Base-by-base conservation (phyloP, 768 basidiomycete genomes). In the Lyophyllum decastes region DNA sequence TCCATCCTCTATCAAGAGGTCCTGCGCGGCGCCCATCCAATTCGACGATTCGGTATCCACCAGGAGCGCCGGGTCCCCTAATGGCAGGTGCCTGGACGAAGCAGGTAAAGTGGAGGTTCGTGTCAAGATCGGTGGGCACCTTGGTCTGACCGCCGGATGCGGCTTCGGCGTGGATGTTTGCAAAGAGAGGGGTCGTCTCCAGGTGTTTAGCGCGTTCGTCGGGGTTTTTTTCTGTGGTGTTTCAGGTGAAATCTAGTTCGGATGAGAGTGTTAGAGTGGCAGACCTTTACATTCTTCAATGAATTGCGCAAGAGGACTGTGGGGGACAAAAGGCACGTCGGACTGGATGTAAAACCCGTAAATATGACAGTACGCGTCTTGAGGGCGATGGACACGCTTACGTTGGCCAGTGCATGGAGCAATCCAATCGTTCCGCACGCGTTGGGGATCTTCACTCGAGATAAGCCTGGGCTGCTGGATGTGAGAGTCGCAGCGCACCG, bases 361-460 rank as follows among this genome's bases (percentile, higher is more conserved):
- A 33, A 10, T n/a, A 45, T 14, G 2, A 41, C 52, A 27, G 1
- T 6, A 6, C 30, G 21, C 34, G 21, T 38, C n/a, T n/a, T 38
- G n/a, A 25, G 8, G 8, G 34, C 12, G 47, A 11, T 21, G 24
- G 48, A 5, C 26, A 57, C 16, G 69, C 83, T 61, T 58, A 94
- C 89, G 68, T 98, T 97, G 21, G 85, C 83, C 44, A 97, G 73
- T 10, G 92, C 84, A 64, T 95, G 94, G 6, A 95, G 78, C 17
- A 95, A 78, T 0, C 87, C 93, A 69, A 95, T 94, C 0, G 93
- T 94, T 3, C 94, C 94, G 66, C 93, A 94, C 0, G 93, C 92
- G 64, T 94, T 94, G 4, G 78, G 70, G 55, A 93, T 93, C 90
- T 92, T 49, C 14, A 44, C 16, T 41, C 19, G 53, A n/a, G n/a